phyloP scores from a whole-genome alignment of 805 yeast species.

The Pichia heedii region DNA sequence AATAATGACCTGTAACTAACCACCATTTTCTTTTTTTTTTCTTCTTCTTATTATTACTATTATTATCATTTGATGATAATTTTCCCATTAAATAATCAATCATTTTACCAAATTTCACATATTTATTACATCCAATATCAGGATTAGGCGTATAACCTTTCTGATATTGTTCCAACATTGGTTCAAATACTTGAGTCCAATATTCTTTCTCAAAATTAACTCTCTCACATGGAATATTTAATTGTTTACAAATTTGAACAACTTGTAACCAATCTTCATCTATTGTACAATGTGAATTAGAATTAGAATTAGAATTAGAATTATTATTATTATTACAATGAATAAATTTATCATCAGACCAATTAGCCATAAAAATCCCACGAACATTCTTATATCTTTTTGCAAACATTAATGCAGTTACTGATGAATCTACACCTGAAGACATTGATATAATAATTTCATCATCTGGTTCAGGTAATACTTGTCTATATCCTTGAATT shows the following conservation, averaged over 20 bases:
- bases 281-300: constrained; percentile 42
- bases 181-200: constrained; percentile 87
- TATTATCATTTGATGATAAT: neutral
- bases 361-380: constrained; percentile 92
- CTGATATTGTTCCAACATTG: constrained; percentile 71
- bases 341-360: constrained; percentile 39
- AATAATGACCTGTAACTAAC: constrained; percentile 86
- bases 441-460: constrained; percentile 84
- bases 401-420: constrained; percentile 55
- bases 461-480: constrained; percentile 42
- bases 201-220: constrained; percentile 85
- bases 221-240: constrained; percentile 62
- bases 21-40: constrained; percentile 44
- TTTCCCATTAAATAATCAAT: constrained; percentile 37
- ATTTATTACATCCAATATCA: constrained; percentile 78
- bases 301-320: neutral
- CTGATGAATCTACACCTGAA: constrained; percentile 93
- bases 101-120: constrained; percentile 81
- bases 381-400: constrained; percentile 47
- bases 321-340: constrained; percentile 9
- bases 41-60: neutral
- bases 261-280: constrained; percentile 90
- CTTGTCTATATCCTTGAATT: constrained; percentile 26
- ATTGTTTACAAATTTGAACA: constrained; percentile 45
- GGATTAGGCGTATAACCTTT: constrained; percentile 89